Evolutionary conservation across 495 filamentous ascomycete species (phyloP), one percentile per base, ranked within the genome.

Genomic region (Neurospora africana): DNA sequence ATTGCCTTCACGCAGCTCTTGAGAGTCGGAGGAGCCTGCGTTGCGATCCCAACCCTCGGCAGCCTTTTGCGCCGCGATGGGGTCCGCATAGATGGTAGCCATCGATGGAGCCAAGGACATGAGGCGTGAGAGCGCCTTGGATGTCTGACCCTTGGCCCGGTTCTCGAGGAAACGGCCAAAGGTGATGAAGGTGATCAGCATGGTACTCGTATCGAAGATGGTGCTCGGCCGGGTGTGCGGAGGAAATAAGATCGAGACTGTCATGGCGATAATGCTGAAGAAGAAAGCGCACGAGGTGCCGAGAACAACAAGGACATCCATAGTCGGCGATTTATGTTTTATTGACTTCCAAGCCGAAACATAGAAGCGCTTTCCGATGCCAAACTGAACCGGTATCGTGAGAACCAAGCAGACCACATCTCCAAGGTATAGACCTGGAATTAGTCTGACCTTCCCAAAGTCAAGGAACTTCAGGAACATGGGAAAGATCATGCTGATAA

Each of bases 231-330:
- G 86, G 9, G 84, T 86, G 76, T 98, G 94, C 5, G 92, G 90
- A 9, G 85, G 81, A 39, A 86, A 83, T 4, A 91, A 67, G 30
- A 98, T 76, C 8, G 93, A 93, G 39, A 98, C 89, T 15, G 89
- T 17, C 94, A 99, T 98, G 13, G 93, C 91, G 53, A 91, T 89
- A 74, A 93, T 82, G 79, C 95, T 98, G 82, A 98, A 99, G 80
- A 98, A 97, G 84, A 98, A 99, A 4, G 95, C 95, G n/a, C 94
- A 91, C 0, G 93, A 97, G 21, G 96, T 99, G 13, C 95, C 95
- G 5, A 98, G 81, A 68, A 96, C 92, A 43, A 99, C 93, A 5
- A 99, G 85, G 2, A 99, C 95, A 77, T 99, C 95, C 95, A 99
- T 99, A 1, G 95, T 98, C 2, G 95, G 94, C 3, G 93, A 91